These are phyloP conservation scores for Trametes meyenii DNA, from an alignment of 768 basidiomycete genomes.

Conservation along the genomic window DNA sequence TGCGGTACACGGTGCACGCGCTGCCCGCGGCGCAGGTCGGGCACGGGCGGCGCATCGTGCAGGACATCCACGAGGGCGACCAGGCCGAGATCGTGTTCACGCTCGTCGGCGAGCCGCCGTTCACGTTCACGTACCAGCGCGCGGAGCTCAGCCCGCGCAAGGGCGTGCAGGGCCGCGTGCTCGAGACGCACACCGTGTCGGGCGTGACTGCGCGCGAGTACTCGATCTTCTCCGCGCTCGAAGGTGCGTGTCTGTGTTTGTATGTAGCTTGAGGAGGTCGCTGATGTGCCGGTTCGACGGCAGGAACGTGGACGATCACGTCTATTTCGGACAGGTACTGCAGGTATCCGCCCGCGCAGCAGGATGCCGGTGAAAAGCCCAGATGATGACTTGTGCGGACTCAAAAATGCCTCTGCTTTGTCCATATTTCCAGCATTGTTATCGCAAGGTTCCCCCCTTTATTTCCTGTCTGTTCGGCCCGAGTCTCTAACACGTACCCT, in stretches of 20 bases:
- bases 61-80: conserved; percentile 92
- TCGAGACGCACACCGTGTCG: conserved; percentile 91
- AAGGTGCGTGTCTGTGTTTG: conserved; percentile 58
- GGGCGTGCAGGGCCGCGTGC: conserved; percentile 74
- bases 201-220: conserved; percentile 75
- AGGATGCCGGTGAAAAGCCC: conserved; percentile 48
- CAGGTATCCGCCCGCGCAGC: conserved; percentile 78
- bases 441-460: background rate
- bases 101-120: conserved; percentile 89
- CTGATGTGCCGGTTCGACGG: conserved; percentile 3
- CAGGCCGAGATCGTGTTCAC: conserved; percentile 94
- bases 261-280: background rate
- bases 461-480: too few relatives aligned
- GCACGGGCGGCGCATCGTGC: conserved; percentile 77
- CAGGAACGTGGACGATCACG: conserved; percentile 91
- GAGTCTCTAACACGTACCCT: background rate
- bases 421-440: background rate
- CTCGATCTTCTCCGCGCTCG: conserved; percentile 88
- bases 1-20: conserved; percentile 74
- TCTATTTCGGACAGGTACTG: conserved; percentile 91
- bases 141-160: conserved; percentile 71
- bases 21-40: conserved; percentile 89
- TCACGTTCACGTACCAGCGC: conserved; percentile 93
- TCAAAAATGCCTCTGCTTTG: background rate
- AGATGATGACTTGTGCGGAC: conserved; percentile 17